phyloP scores from a whole-genome alignment of 176 grass and related monocot genomes.

The Stipa capillata region DNA sequence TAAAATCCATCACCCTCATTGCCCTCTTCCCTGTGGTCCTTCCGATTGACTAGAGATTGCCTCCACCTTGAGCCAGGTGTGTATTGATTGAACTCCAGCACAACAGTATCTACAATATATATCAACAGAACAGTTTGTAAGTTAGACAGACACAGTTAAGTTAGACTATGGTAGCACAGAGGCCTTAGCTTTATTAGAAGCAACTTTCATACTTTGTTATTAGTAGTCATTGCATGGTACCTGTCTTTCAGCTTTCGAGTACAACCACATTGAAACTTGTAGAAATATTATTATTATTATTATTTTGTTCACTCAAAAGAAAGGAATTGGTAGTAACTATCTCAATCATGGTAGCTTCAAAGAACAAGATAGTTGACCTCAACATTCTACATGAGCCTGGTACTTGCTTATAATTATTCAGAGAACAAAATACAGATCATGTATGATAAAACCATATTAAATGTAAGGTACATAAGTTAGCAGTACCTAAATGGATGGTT shows the following conservation, averaged over 20 bases:
- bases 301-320: not conserved
- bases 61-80: conserved; percentile 89
- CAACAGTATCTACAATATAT: conserved; percentile 42
- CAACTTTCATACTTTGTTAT: not conserved
- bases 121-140: not conserved
- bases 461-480: not conserved
- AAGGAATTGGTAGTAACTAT: not conserved
- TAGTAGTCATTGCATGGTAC: not conserved
- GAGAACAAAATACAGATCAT: not conserved
- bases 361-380: not conserved
- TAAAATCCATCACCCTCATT: conserved; percentile 89
- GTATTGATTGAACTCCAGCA: conserved; percentile 92
- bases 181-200: too few relatives aligned
- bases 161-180: not conserved
- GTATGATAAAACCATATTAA: not conserved
- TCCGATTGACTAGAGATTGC: conserved; percentile 48
- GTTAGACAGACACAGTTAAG: not conserved
- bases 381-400: not conserved
- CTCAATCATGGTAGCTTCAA: not conserved
- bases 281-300: not conserved
- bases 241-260: not conserved
- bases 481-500: not conserved
- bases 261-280: not conserved
- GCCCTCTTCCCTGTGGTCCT: conserved; percentile 73
- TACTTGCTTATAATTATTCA: not conserved